Base-by-base conservation (phyloP, 2,329 filamentous ascomycete species). In the Calonectria ilicicola region DNA sequence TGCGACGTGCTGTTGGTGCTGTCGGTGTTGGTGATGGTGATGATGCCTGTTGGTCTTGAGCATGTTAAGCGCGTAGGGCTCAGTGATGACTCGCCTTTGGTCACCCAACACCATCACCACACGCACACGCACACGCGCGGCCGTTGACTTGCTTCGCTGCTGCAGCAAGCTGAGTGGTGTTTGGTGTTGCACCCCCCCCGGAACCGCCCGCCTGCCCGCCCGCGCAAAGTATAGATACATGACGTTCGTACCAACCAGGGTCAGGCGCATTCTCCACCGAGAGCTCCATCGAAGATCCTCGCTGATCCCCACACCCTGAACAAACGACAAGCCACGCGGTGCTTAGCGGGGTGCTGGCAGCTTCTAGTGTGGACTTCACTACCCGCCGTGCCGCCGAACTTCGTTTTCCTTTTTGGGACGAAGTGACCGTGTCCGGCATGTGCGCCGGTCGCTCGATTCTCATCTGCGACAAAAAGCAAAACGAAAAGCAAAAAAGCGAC, bases 251-350 rank as follows among this genome's bases (percentile, higher is more conserved):
- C 74, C 26, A 53, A 27, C 56, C 72, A 76, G 71, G 71, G 38
- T 70, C 70, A 62, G 65, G 64, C 70, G 65, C 75, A 65, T 26
- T 38, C 64, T 53, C 77, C 77, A 75, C 77, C 42, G 23, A 23
- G 15, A 64, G 66, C 70, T 71, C 73, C 73, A 73, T 76, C 69
- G 69, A 75, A 67, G 69, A 72, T 74, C 74, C 73, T 78, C 75
- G 49, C 49, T 73, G 32, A 72, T 68, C 68, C 51, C 68, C 72
- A 69, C 72, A 62, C 69, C 68, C 62, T 62, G 68, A 58, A 70
- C 66, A 44, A 60, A 75, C 60, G 63, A 64, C 70, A 74, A 79
- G 67, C 72, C 72, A 79, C 73, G 65, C 66, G 66, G 74, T 69
- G 51, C 32, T 38, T 69, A 66, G 70, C 60, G 67, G 21, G 49